phyloP scores from a whole-genome alignment of 108 stramenopile genomes.

The Craspedostauros australis region DNA sequence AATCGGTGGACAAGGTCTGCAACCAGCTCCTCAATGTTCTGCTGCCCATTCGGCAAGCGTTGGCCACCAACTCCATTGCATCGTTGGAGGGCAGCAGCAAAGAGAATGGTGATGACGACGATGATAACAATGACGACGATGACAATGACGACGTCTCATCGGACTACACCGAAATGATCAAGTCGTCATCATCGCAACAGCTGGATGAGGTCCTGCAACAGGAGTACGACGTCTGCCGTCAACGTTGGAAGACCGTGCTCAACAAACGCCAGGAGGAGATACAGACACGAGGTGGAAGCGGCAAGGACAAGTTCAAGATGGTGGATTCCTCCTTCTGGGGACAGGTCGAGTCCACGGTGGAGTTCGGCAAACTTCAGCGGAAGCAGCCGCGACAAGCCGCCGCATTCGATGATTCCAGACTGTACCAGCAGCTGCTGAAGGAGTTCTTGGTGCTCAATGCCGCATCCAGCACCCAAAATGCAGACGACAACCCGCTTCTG shows the following conservation, averaged over 20 bases:
- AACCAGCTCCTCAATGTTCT: constrained; percentile 25
- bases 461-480: constrained; percentile 2
- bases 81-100: no score
- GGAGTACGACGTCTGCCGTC: constrained; percentile 47
- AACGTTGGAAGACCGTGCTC: constrained; percentile 48
- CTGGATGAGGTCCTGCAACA: constrained; percentile 27
- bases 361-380: constrained; percentile 27
- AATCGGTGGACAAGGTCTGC: constrained; percentile 10
- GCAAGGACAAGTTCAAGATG: constrained; percentile 32
- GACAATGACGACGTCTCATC: constrained; percentile 1
- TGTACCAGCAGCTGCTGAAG: constrained; percentile 90
- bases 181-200: constrained; percentile 1
- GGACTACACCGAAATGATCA: constrained; percentile 15
- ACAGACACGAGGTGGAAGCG: constrained; percentile 39
- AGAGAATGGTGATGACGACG: background rate
- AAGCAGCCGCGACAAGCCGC: background rate
- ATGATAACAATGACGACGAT: constrained; percentile 1
- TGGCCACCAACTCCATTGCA: no score
- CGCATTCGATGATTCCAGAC: constrained; percentile 81
- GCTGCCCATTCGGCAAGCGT: no score
- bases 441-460: constrained; percentile 53
- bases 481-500: constrained; percentile 23
- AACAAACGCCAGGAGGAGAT: constrained; percentile 58
- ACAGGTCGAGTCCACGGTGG: constrained; percentile 48
- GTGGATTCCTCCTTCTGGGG: constrained; percentile 47